These are phyloP conservation scores for Penicillium crustosum DNA, from an alignment of 2,329 filamentous ascomycete genomes.

Conservation along the genomic window DNA sequence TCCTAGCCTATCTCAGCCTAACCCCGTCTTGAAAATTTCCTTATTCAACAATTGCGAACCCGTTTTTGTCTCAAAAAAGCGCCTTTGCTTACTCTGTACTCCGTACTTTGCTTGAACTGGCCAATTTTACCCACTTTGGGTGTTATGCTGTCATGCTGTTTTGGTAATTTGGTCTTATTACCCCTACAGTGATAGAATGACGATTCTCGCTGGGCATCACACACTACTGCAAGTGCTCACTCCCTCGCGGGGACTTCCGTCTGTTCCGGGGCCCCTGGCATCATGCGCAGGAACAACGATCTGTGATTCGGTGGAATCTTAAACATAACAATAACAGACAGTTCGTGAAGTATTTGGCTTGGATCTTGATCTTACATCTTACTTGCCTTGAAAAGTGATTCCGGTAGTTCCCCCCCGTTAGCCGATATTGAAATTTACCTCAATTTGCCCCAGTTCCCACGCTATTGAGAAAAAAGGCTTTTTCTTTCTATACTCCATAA, in stretches of 20 bases:
- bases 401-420: neutral
- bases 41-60: neutral
- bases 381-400: neutral
- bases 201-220: constrained; percentile 14
- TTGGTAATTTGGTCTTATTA: constrained; percentile 3
- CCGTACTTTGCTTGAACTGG: neutral
- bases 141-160: neutral
- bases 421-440: neutral
- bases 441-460: neutral
- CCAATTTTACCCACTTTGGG: neutral
- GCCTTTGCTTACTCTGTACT: neutral
- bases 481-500: neutral
- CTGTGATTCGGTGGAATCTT: neutral
- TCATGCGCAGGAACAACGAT: constrained; percentile 20
- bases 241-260: constrained; percentile 1
- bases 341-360: neutral
- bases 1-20: neutral
- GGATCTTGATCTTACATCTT: neutral
- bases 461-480: neutral
- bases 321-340: neutral
- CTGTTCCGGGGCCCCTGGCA: constrained; percentile 22
- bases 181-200: constrained; percentile 10
- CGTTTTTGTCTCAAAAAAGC: neutral
- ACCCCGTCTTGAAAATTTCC: neutral
- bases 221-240: constrained; percentile 3